phyloP scores from a whole-genome alignment of 2,329 filamentous ascomycete genomes.

The Aspergillus candidus region DNA sequence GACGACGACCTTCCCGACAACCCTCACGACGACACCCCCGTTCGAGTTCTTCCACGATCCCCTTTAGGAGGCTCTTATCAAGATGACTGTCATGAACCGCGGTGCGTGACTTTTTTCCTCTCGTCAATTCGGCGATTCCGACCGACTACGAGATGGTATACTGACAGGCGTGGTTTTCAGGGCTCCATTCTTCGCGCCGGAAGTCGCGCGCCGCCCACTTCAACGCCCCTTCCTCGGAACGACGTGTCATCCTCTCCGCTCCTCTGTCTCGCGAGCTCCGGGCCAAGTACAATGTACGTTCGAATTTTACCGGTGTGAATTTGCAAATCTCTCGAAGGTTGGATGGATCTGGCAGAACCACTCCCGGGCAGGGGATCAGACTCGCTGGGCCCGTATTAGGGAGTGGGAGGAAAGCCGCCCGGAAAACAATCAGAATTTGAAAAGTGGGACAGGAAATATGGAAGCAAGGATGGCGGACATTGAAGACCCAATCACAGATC shows the following conservation, averaged over 20 bases:
- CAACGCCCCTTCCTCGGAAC: constrained; percentile 85
- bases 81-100: constrained; percentile 28
- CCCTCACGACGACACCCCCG: constrained; percentile 15
- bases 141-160: constrained; percentile 8
- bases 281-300: constrained; percentile 94
- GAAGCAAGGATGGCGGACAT: background rate
- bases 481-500: background rate
- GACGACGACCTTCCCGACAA: constrained; percentile 7
- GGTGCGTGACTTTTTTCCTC: constrained; percentile 17
- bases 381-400: background rate
- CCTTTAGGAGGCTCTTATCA: constrained; percentile 19
- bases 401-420: too few species aligned
- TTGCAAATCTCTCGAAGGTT: constrained; percentile 2
- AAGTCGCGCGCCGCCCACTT: constrained; percentile 99
- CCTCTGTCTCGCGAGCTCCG: constrained; percentile 93
- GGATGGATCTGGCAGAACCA: constrained; percentile 3
- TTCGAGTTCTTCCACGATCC: constrained; percentile 12
- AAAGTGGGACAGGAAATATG: background rate
- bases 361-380: background rate
- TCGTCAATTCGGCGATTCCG: background rate
- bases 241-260: constrained; percentile 95
- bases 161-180: constrained; percentile 17
- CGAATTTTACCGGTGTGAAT: constrained; percentile 6
- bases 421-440: too few species aligned
- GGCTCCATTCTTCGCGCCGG: constrained; percentile 69